Percentiles rank a stretch among this genome's conserved stretches.
Conservation (phyloP, 179 eudicot genomes). For the Gypsophila paniculata region DNA sequence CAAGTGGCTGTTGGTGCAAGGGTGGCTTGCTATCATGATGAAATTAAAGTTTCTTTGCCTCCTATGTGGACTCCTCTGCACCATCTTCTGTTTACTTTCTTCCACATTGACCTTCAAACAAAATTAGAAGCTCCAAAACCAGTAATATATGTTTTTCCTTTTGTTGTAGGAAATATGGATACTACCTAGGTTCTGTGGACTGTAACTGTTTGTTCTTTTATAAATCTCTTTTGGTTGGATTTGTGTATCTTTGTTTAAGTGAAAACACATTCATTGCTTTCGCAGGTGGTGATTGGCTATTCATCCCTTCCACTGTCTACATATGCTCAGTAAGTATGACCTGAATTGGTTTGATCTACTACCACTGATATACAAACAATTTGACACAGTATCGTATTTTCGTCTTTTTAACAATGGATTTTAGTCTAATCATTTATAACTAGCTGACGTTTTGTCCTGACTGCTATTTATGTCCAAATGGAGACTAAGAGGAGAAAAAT, state of each 20-base stretch:
- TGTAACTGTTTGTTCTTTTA: neutral
- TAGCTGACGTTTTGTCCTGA: no score
- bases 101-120: constrained; percentile 94
- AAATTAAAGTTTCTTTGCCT: constrained; percentile 87
- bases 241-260: constrained; percentile 9
- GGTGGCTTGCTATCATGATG: constrained; percentile 95
- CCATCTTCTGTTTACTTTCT: constrained; percentile 94
- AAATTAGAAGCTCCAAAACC: constrained; percentile 97
- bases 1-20: constrained; percentile 93
- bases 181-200: neutral
- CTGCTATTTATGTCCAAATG: no score
- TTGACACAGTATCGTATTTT: neutral
- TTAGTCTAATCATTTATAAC: no score
- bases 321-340: constrained; percentile 74
- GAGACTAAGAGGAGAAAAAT: no score
- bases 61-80: constrained; percentile 84
- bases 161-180: neutral
- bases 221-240: neutral
- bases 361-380: constrained; percentile 1
- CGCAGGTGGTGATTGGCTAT: constrained; percentile 93
- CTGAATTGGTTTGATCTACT: neutral
- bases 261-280: constrained; percentile 19
- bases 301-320: constrained; percentile 84
- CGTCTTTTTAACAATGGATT: no score
- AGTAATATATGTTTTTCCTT: constrained; percentile 39